These are phyloP conservation scores for Candida caryicola DNA, from an alignment of 805 yeast species.

Conservation along the genomic window DNA sequence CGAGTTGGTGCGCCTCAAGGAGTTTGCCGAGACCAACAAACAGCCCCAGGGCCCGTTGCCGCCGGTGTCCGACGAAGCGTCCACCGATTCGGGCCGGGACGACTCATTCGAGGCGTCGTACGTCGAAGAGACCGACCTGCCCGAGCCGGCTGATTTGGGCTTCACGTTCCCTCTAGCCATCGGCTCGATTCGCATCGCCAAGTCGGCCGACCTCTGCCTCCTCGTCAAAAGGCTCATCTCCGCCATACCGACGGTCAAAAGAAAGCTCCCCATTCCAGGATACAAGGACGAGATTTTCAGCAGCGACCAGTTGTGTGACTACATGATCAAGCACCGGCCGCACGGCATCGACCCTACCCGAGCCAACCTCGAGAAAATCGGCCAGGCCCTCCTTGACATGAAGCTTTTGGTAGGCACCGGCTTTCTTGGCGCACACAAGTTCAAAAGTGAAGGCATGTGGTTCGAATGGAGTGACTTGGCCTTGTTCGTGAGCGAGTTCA, in stretches of 20 bases:
- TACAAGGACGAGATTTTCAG: slow-evolving; percentile 37
- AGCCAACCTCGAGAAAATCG: slow-evolving; percentile 36
- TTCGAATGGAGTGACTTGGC: slow-evolving; percentile 43
- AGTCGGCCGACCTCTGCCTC: slow-evolving; percentile 17
- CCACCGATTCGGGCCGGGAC: background rate
- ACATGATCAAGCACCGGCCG: slow-evolving; percentile 23
- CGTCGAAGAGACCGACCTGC: background rate
- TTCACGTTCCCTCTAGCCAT: slow-evolving; percentile 32
- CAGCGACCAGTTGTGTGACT: slow-evolving; percentile 36
- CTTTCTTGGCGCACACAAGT: slow-evolving; percentile 31
- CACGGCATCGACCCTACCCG: slow-evolving; percentile 35
- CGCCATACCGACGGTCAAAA: slow-evolving; percentile 23
- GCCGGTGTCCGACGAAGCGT: background rate
- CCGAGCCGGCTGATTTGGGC: slow-evolving; percentile 10
- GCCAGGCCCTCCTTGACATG: slow-evolving; percentile 37
- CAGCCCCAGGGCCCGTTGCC: background rate
- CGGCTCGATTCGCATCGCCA: slow-evolving; percentile 23
- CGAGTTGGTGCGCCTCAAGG: slow-evolving; percentile 31
- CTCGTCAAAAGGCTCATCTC: slow-evolving; percentile 23
- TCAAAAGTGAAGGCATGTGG: slow-evolving; percentile 43
- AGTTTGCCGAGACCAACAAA: slow-evolving; percentile 21
- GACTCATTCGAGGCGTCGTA: slow-evolving; percentile 1
- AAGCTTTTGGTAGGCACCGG: slow-evolving; percentile 32
- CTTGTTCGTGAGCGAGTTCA: slow-evolving; percentile 14
- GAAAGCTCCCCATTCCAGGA: slow-evolving; percentile 41